phyloP scores from a whole-genome alignment of 306 rosid genomes.

The Vigna nakashimae region DNA sequence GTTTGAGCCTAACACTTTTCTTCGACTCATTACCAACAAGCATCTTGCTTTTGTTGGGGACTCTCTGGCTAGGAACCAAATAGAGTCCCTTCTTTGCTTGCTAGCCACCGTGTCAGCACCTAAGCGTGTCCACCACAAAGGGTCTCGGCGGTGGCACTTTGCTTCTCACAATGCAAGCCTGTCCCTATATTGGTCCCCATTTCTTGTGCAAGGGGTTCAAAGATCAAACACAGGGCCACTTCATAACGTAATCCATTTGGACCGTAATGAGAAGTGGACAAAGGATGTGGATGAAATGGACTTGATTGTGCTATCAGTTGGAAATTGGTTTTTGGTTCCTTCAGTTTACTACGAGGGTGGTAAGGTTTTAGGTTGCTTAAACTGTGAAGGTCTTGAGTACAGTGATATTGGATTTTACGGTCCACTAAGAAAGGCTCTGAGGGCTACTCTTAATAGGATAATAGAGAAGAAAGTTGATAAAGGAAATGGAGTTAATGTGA shows the following conservation, averaged over 20 bases:
- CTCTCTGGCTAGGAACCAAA: constrained; percentile 82
- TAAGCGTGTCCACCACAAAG: constrained; percentile 51
- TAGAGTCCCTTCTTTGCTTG: constrained; percentile 83
- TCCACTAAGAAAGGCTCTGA: constrained; percentile 67
- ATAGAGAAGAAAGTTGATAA: constrained; percentile 52
- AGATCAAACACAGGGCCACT: constrained; percentile 52
- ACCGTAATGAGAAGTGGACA: constrained; percentile 66
- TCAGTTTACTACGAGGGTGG: constrained; percentile 69
- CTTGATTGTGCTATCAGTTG: constrained; percentile 67
- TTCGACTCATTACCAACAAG: constrained; percentile 56
- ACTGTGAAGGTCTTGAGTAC: constrained; percentile 57
- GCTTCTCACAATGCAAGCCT: constrained; percentile 58
- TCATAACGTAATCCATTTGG: constrained; percentile 62
- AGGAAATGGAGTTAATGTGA: constrained; percentile 31
- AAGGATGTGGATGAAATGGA: constrained; percentile 58
- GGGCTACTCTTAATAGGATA: constrained; percentile 54
- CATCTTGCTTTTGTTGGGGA: constrained; percentile 80
- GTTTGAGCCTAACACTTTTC: constrained; percentile 73
- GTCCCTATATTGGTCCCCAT: constrained; percentile 81
- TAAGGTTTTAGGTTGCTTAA: constrained; percentile 62
- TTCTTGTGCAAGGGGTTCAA: constrained; percentile 72
- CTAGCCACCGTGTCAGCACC: constrained; percentile 61
- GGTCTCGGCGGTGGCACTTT: constrained; percentile 64
- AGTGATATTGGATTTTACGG: constrained; percentile 67
- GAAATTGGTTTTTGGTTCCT: constrained; percentile 82